Percentiles rank a stretch among this genome's conserved stretches.
Conservation (phyloP, 1,284 basidiomycete species). For the Naganishia sp. region DNA sequence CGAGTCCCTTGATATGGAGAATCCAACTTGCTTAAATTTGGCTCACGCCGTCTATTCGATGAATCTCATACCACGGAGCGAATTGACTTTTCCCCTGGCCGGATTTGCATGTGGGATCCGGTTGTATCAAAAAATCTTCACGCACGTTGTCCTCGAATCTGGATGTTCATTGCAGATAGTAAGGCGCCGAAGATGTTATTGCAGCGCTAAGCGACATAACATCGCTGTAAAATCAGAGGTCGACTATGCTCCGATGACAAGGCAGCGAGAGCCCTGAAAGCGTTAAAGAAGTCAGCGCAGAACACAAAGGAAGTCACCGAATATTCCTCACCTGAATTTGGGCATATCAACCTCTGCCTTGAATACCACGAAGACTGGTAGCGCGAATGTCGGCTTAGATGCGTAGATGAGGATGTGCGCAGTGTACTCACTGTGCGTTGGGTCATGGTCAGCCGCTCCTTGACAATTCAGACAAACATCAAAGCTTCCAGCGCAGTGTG, state of each 20-base stretch:
- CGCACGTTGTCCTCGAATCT: no score
- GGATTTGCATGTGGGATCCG: no score
- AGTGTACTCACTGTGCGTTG: constrained; percentile 60
- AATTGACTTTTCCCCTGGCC: no score
- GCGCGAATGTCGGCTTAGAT: not conserved
- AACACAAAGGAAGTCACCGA: no score
- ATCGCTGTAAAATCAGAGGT: constrained; percentile 45
- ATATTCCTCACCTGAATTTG: constrained; percentile 39
- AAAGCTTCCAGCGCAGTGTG: constrained; percentile 67
- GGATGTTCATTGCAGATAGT: no score
- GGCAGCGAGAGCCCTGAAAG: constrained; percentile 38
- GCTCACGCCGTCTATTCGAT: no score
- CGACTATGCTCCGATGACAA: constrained; percentile 44
- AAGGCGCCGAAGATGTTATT: no score
- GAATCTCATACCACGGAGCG: no score
- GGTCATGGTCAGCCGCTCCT: constrained; percentile 72
- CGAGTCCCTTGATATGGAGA: no score
- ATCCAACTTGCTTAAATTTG: no score
- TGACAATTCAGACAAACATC: constrained; percentile 81
- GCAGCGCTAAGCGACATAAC: constrained; percentile 36
- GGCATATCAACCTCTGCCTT: constrained; percentile 67
- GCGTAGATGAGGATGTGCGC: not conserved
- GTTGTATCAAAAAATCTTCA: no score
- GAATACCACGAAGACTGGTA: constrained; percentile 73
- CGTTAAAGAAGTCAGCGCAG: no score